A percentile compares a stretch with the other conserved stretches of the same genome.
Evolutionary conservation across 2,329 filamentous ascomycete genomes (phyloP).

Genomic region (Trichophyton verrucosum): DNA sequence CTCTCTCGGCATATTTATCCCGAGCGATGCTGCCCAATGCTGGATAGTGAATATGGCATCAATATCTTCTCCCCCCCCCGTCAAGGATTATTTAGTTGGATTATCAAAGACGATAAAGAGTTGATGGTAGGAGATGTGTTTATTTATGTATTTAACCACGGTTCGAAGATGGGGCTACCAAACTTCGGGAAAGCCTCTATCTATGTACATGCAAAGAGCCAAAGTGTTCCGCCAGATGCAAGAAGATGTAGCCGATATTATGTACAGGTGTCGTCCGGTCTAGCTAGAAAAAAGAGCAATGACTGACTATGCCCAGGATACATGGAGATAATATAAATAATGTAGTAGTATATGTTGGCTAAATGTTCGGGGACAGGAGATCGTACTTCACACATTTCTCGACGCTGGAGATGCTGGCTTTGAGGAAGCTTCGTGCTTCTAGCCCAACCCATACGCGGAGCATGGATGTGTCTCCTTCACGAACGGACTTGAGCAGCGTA

Average conservation of each 20-base stretch:
- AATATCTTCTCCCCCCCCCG: not conserved
- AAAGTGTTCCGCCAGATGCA: not conserved
- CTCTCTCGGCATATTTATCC: not conserved
- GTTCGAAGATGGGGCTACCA: not conserved
- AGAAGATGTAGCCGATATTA: not conserved
- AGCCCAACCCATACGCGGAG: constrained; percentile 82
- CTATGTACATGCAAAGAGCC: not conserved
- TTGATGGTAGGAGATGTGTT: not conserved
- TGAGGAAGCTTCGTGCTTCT: constrained; percentile 77
- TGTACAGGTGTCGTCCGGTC: not conserved
- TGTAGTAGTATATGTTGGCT: constrained; percentile 9
- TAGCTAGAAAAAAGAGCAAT: not conserved
- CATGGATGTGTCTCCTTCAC: constrained; percentile 68
- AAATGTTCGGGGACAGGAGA: constrained; percentile 76
- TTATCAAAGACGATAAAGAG: not conserved
- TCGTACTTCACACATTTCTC: constrained; percentile 88
- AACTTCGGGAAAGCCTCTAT: not conserved
- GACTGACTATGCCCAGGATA: not conserved
- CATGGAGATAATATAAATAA: not conserved
- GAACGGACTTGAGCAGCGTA: constrained; percentile 46
- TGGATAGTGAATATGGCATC: not conserved
- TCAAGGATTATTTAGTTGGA: not conserved
- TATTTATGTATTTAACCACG: not conserved
- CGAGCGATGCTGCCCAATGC: not conserved
- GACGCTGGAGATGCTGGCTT: constrained; percentile 79